A percentile compares a stretch with the other conserved stretches of the same genome.
Evolutionary conservation across 805 yeast species (phyloP).

Genomic region (Candida fluviatilis): DNA sequence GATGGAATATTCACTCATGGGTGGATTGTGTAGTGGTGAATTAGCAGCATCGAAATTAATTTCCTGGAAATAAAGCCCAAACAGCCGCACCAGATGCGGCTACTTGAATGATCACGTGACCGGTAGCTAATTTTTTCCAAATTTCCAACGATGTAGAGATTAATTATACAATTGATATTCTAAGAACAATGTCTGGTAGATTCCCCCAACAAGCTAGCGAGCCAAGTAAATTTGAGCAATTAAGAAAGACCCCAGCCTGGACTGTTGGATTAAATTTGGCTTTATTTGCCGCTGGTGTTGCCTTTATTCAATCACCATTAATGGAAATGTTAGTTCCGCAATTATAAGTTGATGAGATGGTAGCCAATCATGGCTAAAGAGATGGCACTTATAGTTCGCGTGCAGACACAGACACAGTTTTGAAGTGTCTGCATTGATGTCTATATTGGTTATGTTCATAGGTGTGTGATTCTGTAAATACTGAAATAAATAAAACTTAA

Average conservation of each 20-base stretch:
- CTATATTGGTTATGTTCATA: constrained; percentile 1
- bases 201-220: constrained; percentile 18
- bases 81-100: no score
- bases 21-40: not conserved
- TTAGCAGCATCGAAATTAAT: no score
- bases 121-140: not conserved
- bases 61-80: not conserved
- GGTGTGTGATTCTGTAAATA: constrained; percentile 4
- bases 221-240: constrained; percentile 40
- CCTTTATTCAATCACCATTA: constrained; percentile 70
- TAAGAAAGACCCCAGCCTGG: constrained; percentile 62
- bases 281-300: constrained; percentile 68
- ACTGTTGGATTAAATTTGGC: constrained; percentile 60
- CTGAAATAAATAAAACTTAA: not conserved
- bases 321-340: constrained; percentile 84
- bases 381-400: no score
- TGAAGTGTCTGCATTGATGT: not conserved
- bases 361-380: no score
- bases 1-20: constrained; percentile 40
- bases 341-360: constrained; percentile 22
- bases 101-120: no score
- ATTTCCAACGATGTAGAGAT: not conserved
- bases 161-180: no score
- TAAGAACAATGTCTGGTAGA: constrained; percentile 25
- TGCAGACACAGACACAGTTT: not conserved